phyloP scores from a whole-genome alignment of 768 basidiomycete species.

The Termitomyces sp. region DNA sequence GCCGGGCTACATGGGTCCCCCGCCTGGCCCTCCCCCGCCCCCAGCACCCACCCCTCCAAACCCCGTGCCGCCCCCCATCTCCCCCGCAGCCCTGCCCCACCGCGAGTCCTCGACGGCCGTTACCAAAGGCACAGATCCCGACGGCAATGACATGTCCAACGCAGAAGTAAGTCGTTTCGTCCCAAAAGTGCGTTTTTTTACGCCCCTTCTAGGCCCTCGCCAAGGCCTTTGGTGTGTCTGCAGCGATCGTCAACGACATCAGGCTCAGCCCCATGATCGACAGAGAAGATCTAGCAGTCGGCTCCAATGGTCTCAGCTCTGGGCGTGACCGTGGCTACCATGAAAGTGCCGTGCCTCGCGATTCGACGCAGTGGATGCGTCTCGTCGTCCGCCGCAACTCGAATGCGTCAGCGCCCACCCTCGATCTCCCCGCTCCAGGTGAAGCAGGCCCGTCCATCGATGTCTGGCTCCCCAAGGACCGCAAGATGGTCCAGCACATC shows the following conservation, averaged over 20 bases:
- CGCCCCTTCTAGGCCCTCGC: conserved; percentile 43
- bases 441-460: conserved; percentile 31
- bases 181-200: too few species aligned
- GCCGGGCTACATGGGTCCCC: conserved; percentile 16
- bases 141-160: conserved; percentile 73
- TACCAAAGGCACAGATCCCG: conserved; percentile 74
- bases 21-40: conserved; percentile 27
- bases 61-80: conserved; percentile 17
- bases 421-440: conserved; percentile 27
- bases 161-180: conserved; percentile 37
- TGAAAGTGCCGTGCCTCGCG: conserved; percentile 52
- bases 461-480: conserved; percentile 75
- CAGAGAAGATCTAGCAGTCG: conserved; percentile 74
- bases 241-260: conserved; percentile 61
- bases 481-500: conserved; percentile 54
- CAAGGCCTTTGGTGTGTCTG: conserved; percentile 73
- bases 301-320: conserved; percentile 62
- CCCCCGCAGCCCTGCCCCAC: conserved; percentile 15
- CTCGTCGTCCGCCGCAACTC: conserved; percentile 47
- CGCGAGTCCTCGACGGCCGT: conserved; percentile 21
- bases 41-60: conserved; percentile 19
- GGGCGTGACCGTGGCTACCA: conserved; percentile 57
- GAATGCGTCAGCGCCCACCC: conserved; percentile 23
- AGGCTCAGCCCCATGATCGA: conserved; percentile 47
- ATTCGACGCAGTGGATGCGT: conserved; percentile 55